Percentiles rank a stretch among this genome's conserved stretches.
These are phyloP conservation scores for Taphrina populina DNA, from an alignment of 1,139 yeast species.

Conservation along the genomic window DNA sequence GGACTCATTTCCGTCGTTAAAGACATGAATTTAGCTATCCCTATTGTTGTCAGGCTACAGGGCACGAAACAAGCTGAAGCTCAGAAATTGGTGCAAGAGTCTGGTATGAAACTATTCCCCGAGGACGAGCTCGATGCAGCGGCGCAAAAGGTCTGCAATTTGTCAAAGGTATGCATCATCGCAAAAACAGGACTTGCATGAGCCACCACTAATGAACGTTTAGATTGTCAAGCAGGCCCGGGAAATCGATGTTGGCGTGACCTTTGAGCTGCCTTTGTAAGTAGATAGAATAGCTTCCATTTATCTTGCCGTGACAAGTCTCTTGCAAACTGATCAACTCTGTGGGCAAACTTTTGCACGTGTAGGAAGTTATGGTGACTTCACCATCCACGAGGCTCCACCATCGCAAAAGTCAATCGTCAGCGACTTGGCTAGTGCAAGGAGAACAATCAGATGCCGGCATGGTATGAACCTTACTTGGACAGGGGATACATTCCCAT, in stretches of 20 bases:
- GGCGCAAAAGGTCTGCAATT: constrained; percentile 83
- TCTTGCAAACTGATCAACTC: too few species aligned
- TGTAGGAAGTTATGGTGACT: not conserved
- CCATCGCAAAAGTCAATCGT: not conserved
- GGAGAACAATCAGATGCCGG: constrained; percentile 4
- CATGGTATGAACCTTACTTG: constrained; percentile 33
- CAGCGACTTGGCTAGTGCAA: not conserved
- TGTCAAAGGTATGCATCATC: constrained; percentile 13
- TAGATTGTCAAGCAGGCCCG: constrained; percentile 47
- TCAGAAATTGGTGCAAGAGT: constrained; percentile 76
- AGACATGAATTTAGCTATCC: constrained; percentile 82
- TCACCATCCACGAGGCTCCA: not conserved
- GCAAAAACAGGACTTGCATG: not conserved
- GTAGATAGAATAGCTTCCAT: too few species aligned
- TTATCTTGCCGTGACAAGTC: too few species aligned
- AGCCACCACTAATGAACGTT: constrained; percentile 2
- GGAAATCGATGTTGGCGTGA: constrained; percentile 53
- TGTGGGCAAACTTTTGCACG: too few species aligned
- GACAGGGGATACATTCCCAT: constrained; percentile 31
- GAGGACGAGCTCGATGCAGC: constrained; percentile 95
- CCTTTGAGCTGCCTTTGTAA: constrained; percentile 52
- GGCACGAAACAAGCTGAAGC: constrained; percentile 95
- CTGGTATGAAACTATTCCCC: constrained; percentile 90
- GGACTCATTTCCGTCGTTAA: constrained; percentile 94
- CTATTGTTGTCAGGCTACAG: constrained; percentile 96